Percentiles rank a stretch among this genome's conserved stretches.
Evolutionary conservation across 495 filamentous ascomycete species (phyloP).

Genomic region (Clavariopsis aquatica): DNA sequence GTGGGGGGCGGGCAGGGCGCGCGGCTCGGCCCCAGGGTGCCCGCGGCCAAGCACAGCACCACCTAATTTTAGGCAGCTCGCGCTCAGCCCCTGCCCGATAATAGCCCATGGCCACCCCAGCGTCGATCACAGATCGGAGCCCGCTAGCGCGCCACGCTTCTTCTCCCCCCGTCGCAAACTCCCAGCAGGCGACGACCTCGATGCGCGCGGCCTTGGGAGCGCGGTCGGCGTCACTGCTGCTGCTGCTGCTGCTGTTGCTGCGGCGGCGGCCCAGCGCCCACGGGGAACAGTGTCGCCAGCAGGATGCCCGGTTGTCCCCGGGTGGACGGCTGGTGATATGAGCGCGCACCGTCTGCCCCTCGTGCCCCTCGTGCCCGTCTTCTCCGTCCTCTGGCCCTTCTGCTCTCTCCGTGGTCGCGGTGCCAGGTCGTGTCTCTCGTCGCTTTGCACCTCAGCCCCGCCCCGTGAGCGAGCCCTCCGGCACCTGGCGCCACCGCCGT

Average conservation of each 20-base stretch:
- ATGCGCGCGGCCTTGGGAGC: neutral
- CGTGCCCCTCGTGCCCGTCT: neutral
- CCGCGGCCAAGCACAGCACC: neutral
- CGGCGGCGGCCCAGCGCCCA: neutral
- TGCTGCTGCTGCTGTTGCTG: neutral
- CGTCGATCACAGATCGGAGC: neutral
- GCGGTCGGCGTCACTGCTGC: neutral
- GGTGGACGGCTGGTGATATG: neutral
- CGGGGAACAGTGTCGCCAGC: neutral
- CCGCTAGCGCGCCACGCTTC: neutral
- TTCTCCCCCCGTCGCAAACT: neutral
- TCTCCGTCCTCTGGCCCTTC: neutral
- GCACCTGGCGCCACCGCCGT: neutral
- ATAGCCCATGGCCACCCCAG: neutral
- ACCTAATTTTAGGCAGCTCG: neutral
- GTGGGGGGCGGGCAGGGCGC: neutral
- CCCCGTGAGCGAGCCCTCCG: neutral
- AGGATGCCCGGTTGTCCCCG: neutral
- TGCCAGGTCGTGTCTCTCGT: constrained; percentile 6
- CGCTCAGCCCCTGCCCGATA: neutral
- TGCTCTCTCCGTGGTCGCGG: neutral
- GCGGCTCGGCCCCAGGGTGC: no score
- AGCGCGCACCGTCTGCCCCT: neutral
- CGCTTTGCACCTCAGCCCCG: constrained; percentile 13
- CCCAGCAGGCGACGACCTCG: neutral